A percentile compares a stretch with the other conserved stretches of the same genome.
phyloP scores from a whole-genome alignment of 306 rosid genomes.

The Fagus sylvatica region DNA sequence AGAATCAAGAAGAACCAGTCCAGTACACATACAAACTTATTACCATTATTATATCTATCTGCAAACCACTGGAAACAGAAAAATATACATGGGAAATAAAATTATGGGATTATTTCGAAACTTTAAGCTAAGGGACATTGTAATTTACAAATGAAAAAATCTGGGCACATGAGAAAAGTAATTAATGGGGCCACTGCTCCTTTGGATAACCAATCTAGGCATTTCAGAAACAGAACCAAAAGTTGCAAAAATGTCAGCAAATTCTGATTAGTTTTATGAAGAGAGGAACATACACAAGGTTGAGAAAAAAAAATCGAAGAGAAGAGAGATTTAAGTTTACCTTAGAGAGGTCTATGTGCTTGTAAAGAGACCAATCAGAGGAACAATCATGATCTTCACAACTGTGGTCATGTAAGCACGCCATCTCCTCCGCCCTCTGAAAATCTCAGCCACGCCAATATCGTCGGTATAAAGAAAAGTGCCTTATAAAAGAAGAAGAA shows the following conservation, averaged over 20 bases:
- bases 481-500: neutral
- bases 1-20: neutral
- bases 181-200: neutral
- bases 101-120: neutral
- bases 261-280: neutral
- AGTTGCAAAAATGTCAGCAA: neutral
- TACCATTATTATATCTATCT: neutral
- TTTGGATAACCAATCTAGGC: neutral
- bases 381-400: slow-evolving; percentile 97
- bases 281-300: neutral
- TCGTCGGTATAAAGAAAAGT: too few relatives aligned
- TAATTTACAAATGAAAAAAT: neutral
- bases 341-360: slow-evolving; percentile 83
- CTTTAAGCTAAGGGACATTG: neutral
- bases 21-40: neutral
- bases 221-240: neutral
- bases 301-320: neutral
- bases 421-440: slow-evolving; percentile 44
- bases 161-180: neutral
- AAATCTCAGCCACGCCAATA: neutral
- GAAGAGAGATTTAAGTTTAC: slow-evolving; percentile 26
- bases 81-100: neutral
- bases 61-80: neutral
- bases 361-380: slow-evolving; percentile 87
- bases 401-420: slow-evolving; percentile 91